Evolutionary conservation across 768 basidiomycete genomes (phyloP).

Genomic region (Mycena rosella): DNA sequence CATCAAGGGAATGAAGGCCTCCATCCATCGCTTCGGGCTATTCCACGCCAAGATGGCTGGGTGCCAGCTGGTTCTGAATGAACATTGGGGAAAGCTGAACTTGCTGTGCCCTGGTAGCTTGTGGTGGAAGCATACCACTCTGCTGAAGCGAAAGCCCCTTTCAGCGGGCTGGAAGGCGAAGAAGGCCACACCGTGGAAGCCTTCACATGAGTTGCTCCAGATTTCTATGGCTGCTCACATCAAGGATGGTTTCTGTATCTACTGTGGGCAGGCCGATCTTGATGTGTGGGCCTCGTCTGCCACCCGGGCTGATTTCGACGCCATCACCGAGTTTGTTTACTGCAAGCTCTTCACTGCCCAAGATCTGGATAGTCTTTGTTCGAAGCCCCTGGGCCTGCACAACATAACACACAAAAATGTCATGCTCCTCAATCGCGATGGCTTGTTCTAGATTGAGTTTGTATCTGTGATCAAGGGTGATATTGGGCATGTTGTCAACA

Average conservation of each 20-base stretch:
- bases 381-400: background rate
- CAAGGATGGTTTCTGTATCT: slow-evolving; percentile 29
- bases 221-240: slow-evolving; percentile 35
- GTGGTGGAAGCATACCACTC: slow-evolving; percentile 16
- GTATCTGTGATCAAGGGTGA: slow-evolving; percentile 37
- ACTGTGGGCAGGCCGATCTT: slow-evolving; percentile 21
- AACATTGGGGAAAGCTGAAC: slow-evolving; percentile 46
- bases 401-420: slow-evolving; percentile 25
- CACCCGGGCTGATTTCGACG: slow-evolving; percentile 17
- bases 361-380: slow-evolving; percentile 3
- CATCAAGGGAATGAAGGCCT: slow-evolving; percentile 20
- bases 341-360: slow-evolving; percentile 17
- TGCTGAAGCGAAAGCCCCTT: slow-evolving; percentile 28
- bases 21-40: slow-evolving; percentile 38
- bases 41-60: slow-evolving; percentile 44
- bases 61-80: slow-evolving; percentile 39
- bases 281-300: slow-evolving; percentile 22
- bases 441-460: slow-evolving; percentile 34
- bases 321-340: slow-evolving; percentile 17
- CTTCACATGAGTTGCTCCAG: slow-evolving; percentile 28
- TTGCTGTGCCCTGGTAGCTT: slow-evolving; percentile 31
- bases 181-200: slow-evolving; percentile 33
- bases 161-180: slow-evolving; percentile 32
- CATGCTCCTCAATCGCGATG: slow-evolving; percentile 37
- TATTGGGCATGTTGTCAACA: slow-evolving; percentile 37